Percentiles rank a stretch among this genome's conserved stretches.
phyloP scores from a whole-genome alignment of 192 early-diverging fungal genomes.

The Glomus cerebriforme region DNA sequence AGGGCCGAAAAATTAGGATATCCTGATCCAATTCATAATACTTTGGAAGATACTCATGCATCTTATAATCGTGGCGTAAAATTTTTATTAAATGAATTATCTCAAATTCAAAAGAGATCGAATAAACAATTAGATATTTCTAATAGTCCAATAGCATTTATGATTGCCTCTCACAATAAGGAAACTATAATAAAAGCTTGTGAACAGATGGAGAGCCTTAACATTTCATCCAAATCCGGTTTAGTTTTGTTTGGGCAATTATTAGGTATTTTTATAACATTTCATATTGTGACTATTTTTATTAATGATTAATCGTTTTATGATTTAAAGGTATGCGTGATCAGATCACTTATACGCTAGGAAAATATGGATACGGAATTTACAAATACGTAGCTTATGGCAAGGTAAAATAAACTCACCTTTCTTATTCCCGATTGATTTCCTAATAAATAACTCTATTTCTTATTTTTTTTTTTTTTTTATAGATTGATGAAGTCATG shows the following conservation, averaged over 20 bases:
- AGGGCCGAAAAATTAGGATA: constrained; percentile 70
- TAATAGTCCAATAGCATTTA: constrained; percentile 64
- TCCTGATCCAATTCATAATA: constrained; percentile 80
- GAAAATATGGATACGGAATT: constrained; percentile 70
- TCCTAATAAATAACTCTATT: neutral
- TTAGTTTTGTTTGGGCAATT: constrained; percentile 92
- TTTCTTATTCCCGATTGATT: neutral
- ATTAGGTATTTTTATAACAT: constrained; percentile 48
- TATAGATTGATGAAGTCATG: constrained; percentile 79
- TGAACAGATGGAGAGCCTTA: constrained; percentile 60
- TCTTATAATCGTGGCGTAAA: constrained; percentile 80
- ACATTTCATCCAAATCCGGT: constrained; percentile 55
- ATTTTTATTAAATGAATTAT: constrained; percentile 66
- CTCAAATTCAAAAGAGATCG: neutral
- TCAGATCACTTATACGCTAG: constrained; percentile 80
- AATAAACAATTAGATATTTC: constrained; percentile 26
- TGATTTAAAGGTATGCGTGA: constrained; percentile 80
- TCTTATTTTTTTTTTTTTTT: neutral
- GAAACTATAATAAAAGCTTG: constrained; percentile 68
- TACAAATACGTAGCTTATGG: constrained; percentile 97
- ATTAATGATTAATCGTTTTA: neutral
- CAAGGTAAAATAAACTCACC: constrained; percentile 23
- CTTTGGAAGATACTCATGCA: constrained; percentile 77
- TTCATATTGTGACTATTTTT: neutral
- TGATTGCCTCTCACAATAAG: constrained; percentile 90